Evolutionary conservation across 345 rosid species (phyloP).

Genomic region (Garcia nutans): DNA sequence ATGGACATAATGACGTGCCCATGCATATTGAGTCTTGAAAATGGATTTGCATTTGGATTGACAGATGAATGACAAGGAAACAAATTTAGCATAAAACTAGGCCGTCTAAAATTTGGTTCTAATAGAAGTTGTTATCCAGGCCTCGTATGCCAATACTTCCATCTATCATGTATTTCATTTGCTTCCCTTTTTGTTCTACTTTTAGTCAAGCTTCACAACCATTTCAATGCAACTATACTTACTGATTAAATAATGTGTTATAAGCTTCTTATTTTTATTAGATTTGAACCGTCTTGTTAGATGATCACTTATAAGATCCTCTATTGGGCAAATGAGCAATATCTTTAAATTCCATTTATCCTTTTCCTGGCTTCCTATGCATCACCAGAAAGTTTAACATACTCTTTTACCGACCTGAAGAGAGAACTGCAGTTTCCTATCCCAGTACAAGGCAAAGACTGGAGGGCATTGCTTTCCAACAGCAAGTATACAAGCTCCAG

Average conservation of each 20-base stretch:
- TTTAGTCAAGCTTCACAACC: not conserved
- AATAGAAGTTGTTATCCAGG: not conserved
- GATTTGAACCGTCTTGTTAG: not conserved
- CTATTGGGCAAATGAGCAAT: not conserved
- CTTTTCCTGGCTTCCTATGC: not conserved
- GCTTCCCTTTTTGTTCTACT: not conserved
- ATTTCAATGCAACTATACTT: not conserved
- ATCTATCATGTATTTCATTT: not conserved
- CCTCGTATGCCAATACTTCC: not conserved
- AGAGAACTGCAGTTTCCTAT: constrained; percentile 73
- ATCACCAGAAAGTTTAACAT: not conserved
- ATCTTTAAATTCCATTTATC: not conserved
- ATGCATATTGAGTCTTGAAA: not conserved
- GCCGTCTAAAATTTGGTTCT: not conserved
- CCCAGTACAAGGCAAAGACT: constrained; percentile 84
- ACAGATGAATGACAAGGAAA: not conserved
- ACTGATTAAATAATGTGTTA: not conserved
- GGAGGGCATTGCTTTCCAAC: constrained; percentile 72
- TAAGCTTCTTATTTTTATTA: not conserved
- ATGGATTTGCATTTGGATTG: not conserved
- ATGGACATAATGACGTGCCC: not conserved
- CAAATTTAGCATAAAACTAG: not conserved
- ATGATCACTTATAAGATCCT: not conserved
- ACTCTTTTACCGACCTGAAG: constrained; percentile 58
- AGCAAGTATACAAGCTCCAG: constrained; percentile 79